phyloP scores from a whole-genome alignment of 306 rosid genomes.

The Gastrolobium villosum region DNA sequence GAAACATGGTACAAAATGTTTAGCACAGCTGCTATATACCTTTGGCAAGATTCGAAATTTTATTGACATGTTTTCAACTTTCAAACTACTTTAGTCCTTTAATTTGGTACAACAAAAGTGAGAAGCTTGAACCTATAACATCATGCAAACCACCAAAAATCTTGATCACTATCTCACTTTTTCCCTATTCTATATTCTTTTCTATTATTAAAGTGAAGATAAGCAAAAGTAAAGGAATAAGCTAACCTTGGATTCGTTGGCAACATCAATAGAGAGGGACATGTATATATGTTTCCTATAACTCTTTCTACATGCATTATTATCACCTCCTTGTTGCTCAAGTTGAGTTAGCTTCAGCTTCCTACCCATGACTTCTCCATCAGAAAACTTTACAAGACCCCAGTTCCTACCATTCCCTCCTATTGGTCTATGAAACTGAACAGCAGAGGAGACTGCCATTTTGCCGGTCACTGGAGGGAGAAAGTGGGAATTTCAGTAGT shows the following conservation, averaged over 20 bases:
- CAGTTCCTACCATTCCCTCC: conserved; percentile 22
- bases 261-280: conserved; percentile 53
- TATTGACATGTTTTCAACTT: not conserved
- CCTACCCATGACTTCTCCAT: conserved; percentile 52
- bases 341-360: conserved; percentile 17
- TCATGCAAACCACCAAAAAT: not conserved
- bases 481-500: conserved; percentile 34
- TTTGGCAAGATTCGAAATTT: not conserved
- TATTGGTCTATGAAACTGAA: conserved; percentile 38
- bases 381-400: conserved; percentile 44
- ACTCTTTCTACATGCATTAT: conserved; percentile 27
- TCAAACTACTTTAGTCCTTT: not conserved
- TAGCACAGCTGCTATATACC: not conserved
- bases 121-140: not conserved
- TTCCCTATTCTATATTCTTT: not conserved
- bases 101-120: not conserved
- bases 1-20: too few relatives aligned
- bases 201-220: not conserved
- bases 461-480: not conserved
- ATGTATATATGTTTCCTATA: conserved; percentile 38
- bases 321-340: not conserved
- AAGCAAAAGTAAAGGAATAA: not conserved
- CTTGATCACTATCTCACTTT: not conserved
- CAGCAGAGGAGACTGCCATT: conserved; percentile 53
- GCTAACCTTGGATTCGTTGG: conserved; percentile 53